Evolutionary conservation across 2,329 filamentous ascomycete genomes (phyloP).

Genomic region (Aspergillus clavatus): DNA sequence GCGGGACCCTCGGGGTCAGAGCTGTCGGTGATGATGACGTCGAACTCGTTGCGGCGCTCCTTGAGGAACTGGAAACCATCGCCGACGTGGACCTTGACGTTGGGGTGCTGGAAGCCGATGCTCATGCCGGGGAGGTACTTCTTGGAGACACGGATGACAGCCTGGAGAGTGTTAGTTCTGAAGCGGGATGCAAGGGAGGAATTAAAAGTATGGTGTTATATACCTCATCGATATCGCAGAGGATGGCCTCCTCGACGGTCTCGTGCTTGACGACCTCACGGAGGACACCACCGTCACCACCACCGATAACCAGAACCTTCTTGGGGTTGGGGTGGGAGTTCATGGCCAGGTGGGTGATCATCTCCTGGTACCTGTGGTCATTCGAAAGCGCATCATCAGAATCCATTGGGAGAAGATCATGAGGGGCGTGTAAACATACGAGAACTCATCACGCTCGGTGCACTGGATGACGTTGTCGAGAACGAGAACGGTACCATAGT

Average conservation of each 20-base stretch:
- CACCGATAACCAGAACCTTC: constrained; percentile 96
- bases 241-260: constrained; percentile 87
- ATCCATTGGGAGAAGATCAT: no score
- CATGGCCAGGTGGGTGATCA: constrained; percentile 98
- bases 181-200: not conserved
- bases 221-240: constrained; percentile 97
- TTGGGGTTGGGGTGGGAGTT: constrained; percentile 98
- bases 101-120: constrained; percentile 87
- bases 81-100: constrained; percentile 85
- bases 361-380: constrained; percentile 77
- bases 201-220: constrained; percentile 2
- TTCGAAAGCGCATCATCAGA: not conserved
- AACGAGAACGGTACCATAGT: constrained; percentile 93
- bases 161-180: constrained; percentile 43
- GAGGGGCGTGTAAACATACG: constrained; percentile 45
- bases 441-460: constrained; percentile 98
- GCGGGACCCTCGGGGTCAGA: constrained; percentile 96
- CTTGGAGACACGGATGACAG: constrained; percentile 97
- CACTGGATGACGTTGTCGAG: constrained; percentile 99
- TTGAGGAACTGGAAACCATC: constrained; percentile 98
- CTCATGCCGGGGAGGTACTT: constrained; percentile 94
- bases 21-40: constrained; percentile 99
- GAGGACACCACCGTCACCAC: constrained; percentile 94
- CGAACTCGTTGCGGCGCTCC: constrained; percentile 94
- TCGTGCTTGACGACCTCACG: constrained; percentile 99